Conservation (phyloP, 2,329 filamentous ascomycete species). For the Alternaria brassicae region DNA sequence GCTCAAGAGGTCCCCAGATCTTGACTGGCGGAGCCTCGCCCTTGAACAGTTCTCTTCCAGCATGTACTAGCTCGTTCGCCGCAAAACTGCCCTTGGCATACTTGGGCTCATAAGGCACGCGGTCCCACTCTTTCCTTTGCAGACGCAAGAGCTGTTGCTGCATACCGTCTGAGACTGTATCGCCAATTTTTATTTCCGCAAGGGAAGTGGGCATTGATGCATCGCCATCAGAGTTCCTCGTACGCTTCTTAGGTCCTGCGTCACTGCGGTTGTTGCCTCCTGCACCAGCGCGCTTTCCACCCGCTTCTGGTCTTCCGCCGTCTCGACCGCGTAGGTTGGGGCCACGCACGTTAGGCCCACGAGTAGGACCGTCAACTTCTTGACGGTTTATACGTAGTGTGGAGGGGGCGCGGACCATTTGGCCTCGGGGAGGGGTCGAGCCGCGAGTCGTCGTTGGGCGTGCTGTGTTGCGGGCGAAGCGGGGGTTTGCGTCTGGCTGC, state of each 20-base stretch:
- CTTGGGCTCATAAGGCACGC: conserved; percentile 45
- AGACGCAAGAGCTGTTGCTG: conserved; percentile 42
- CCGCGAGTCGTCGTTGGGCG: conserved; percentile 15
- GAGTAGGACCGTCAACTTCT: conserved; percentile 13
- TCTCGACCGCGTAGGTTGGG: conserved; percentile 39
- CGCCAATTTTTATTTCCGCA: conserved; percentile 18
- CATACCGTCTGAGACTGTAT: conserved; percentile 39
- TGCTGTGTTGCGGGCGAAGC: conserved; percentile 16
- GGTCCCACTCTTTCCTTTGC: conserved; percentile 48
- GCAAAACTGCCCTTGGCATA: conserved; percentile 45
- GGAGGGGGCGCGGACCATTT: conserved; percentile 43
- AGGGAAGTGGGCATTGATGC: conserved; percentile 5
- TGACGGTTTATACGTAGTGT: conserved; percentile 30
- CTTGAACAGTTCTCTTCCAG: conserved; percentile 41
- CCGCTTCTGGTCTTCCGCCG: conserved; percentile 13
- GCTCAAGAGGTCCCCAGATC: conserved; percentile 39
- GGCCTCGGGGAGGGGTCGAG: conserved; percentile 29
- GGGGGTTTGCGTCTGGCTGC: conserved; percentile 16
- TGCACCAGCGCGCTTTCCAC: conserved; percentile 5
- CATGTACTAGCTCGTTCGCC: conserved; percentile 41
- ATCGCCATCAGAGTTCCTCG: conserved; percentile 15
- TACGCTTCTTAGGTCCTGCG: conserved; percentile 32
- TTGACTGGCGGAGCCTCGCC: conserved; percentile 43
- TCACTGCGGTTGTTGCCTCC: conserved; percentile 14
- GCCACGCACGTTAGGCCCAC: conserved; percentile 17